Conservation (phyloP, 2,329 filamentous ascomycete species). For the Cercospora beticola region DNA sequence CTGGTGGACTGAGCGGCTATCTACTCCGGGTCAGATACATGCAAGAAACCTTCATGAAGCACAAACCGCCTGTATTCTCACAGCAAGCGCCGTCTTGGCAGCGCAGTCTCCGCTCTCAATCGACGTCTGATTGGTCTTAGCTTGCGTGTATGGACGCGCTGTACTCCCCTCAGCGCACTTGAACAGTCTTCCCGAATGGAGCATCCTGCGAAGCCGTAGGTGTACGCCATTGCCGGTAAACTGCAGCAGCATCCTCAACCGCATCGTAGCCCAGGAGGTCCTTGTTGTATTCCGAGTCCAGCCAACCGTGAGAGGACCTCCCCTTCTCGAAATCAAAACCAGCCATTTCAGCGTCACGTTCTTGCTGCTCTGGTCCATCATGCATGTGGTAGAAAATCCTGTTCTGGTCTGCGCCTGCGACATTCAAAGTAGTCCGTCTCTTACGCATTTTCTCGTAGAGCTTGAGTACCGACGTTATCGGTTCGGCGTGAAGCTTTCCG, state of each 20-base stretch:
- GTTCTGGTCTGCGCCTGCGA: conserved; percentile 33
- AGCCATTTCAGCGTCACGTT: conserved; percentile 46
- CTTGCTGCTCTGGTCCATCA: conserved; percentile 55
- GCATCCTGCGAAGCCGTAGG: neutral
- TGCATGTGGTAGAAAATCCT: conserved; percentile 39
- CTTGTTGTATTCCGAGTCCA: neutral
- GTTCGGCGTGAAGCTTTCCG: conserved; percentile 48
- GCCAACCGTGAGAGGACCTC: neutral
- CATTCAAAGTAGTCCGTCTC: conserved; percentile 52
- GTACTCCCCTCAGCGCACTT: neutral
- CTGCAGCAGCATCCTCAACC: neutral
- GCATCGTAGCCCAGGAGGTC: neutral
- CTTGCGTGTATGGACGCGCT: neutral
- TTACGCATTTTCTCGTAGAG: conserved; percentile 49
- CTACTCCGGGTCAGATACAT: neutral
- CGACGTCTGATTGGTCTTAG: neutral
- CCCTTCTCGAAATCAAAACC: neutral
- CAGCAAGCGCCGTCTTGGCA: too few relatives aligned
- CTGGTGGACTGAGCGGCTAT: neutral
- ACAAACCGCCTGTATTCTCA: too few relatives aligned
- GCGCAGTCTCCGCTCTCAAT: neutral
- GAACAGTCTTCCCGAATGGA: neutral
- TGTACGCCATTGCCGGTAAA: neutral
- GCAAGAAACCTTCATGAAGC: neutral
- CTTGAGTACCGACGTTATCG: conserved; percentile 40